These are phyloP conservation scores for Alternaria arbusti DNA, from an alignment of 2,329 filamentous ascomycete species.

Conservation along the genomic window DNA sequence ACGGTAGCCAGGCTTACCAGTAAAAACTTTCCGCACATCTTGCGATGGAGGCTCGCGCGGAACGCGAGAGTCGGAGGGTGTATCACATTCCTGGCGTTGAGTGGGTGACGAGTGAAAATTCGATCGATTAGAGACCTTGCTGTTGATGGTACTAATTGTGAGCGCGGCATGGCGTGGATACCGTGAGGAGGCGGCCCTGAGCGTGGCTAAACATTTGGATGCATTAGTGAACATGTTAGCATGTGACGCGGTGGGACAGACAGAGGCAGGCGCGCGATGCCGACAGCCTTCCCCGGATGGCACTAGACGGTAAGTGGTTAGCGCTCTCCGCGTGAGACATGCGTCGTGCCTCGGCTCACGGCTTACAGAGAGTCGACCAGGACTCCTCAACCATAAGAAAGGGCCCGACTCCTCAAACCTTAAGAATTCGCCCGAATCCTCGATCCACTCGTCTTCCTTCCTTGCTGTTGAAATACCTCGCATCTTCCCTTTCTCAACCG, in stretches of 20 bases:
- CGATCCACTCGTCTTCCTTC: slow-evolving; percentile 2
- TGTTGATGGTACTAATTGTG: background rate
- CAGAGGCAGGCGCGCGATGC: background rate
- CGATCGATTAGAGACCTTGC: background rate
- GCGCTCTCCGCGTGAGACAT: slow-evolving; percentile 16
- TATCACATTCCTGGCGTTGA: background rate
- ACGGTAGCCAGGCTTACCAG: background rate
- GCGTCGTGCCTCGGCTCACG: slow-evolving; percentile 34
- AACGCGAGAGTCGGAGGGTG: background rate
- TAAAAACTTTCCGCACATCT: background rate
- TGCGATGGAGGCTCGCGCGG: background rate
- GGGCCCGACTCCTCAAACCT: slow-evolving; percentile 20
- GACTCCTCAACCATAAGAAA: slow-evolving; percentile 32
- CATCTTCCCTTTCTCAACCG: background rate
- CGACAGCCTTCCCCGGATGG: slow-evolving; percentile 17
- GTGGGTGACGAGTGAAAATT: background rate
- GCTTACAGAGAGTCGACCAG: slow-evolving; percentile 23
- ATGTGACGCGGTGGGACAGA: slow-evolving; percentile 24
- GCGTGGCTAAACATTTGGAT: slow-evolving; percentile 1
- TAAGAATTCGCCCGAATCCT: slow-evolving; percentile 23
- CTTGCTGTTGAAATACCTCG: background rate
- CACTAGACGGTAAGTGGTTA: slow-evolving; percentile 14
- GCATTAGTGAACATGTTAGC: slow-evolving; percentile 10
- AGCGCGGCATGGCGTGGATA: background rate
- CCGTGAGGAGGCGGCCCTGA: background rate